A percentile compares a stretch with the other conserved stretches of the same genome.
These are phyloP conservation scores for Betula pendula DNA, from an alignment of 306 rosid genomes.

Conservation along the genomic window DNA sequence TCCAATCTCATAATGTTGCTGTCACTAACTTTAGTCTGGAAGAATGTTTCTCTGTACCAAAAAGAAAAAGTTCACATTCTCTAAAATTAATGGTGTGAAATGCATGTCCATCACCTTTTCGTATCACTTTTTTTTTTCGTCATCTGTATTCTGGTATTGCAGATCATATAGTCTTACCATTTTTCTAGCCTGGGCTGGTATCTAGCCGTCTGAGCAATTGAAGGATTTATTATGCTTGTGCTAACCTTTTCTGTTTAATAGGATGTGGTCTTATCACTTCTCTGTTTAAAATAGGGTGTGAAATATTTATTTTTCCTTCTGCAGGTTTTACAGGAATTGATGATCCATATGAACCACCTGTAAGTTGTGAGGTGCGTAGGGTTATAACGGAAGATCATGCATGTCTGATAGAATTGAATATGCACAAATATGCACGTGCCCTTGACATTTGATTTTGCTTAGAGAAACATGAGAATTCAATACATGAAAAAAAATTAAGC, in stretches of 20 bases:
- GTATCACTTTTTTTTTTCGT: background rate
- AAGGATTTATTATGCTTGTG: constrained; percentile 4
- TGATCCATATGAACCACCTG: constrained; percentile 88
- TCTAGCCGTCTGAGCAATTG: background rate
- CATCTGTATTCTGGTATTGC: background rate
- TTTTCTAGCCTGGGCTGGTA: background rate
- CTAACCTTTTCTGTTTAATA: constrained; percentile 5
- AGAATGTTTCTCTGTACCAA: background rate
- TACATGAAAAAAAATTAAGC: background rate
- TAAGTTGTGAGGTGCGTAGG: constrained; percentile 69
- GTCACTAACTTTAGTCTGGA: background rate
- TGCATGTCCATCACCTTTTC: background rate
- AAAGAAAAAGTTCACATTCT: background rate
- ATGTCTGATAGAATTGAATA: background rate
- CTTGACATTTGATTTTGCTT: constrained; percentile 12
- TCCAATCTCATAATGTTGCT: constrained; percentile 3
- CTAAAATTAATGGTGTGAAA: background rate
- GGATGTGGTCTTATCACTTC: background rate
- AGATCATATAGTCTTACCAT: background rate
- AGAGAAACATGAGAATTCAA: background rate
- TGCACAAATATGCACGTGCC: background rate
- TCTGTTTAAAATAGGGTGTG: background rate
- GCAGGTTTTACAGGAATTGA: constrained; percentile 94
- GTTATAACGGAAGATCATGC: constrained; percentile 4
- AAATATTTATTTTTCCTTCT: constrained; percentile 36